A percentile compares a stretch with the other conserved stretches of the same genome.
phyloP scores from a whole-genome alignment of 768 basidiomycete species.

The Tylopilus subfusipes region DNA sequence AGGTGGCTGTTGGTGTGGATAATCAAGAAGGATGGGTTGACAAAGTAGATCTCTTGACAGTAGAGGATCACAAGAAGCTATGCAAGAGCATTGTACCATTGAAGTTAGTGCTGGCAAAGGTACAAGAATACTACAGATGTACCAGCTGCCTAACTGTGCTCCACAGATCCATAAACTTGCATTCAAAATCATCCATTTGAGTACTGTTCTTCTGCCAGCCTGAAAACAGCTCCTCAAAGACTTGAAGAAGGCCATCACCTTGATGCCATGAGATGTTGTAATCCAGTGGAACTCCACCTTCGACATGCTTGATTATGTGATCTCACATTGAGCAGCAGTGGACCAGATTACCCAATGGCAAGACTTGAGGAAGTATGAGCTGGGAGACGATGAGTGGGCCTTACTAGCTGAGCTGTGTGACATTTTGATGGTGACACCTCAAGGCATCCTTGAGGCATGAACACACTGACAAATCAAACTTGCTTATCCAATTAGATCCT shows the following conservation, averaged over 20 bases:
- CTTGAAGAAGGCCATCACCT: neutral
- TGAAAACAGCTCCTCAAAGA: constrained; percentile 8
- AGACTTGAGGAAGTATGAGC: constrained; percentile 9
- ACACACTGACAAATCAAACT: neutral
- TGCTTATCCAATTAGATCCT: too few relatives aligned
- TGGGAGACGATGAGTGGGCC: constrained; percentile 14
- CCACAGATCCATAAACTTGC: constrained; percentile 13
- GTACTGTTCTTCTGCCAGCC: constrained; percentile 13
- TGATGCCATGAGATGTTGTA: constrained; percentile 23
- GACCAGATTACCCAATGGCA: neutral
- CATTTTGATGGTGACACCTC: neutral
- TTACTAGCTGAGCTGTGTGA: constrained; percentile 8
- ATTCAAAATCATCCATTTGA: constrained; percentile 21
- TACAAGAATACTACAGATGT: neutral
- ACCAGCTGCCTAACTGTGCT: too few relatives aligned
- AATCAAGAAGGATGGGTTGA: neutral
- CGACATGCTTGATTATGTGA: neutral
- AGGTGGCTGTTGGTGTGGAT: too few relatives aligned
- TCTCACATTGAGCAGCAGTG: neutral
- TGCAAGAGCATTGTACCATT: neutral
- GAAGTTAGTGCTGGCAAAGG: neutral
- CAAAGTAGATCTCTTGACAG: neutral
- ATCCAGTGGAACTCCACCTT: constrained; percentile 24
- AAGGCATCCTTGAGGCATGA: too few relatives aligned
- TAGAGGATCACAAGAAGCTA: neutral